A percentile compares a stretch with the other conserved stretches of the same genome.
Conservation (phyloP, 2,329 filamentous ascomycete species). For the Aspergillus aculeatus region DNA sequence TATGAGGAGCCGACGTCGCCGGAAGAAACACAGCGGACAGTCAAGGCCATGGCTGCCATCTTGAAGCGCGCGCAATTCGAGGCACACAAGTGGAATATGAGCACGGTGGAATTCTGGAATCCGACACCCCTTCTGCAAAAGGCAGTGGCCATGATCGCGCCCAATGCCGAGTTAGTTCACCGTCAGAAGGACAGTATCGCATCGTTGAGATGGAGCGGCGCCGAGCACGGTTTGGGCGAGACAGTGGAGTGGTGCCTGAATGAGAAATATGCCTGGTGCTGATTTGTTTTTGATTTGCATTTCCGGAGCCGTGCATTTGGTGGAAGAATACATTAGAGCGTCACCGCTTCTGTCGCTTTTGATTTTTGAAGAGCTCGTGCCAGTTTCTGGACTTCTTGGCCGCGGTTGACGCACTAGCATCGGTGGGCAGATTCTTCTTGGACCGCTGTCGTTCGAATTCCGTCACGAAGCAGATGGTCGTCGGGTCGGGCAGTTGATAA, state of each 20-base stretch:
- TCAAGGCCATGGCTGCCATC: constrained; percentile 60
- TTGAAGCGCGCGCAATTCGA: constrained; percentile 66
- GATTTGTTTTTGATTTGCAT: constrained; percentile 12
- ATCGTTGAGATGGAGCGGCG: constrained; percentile 49
- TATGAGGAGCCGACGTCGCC: constrained; percentile 40
- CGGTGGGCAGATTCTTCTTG: constrained; percentile 25
- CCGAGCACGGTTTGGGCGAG: constrained; percentile 34
- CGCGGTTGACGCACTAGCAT: constrained; percentile 24
- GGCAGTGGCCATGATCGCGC: constrained; percentile 41
- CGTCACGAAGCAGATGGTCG: constrained; percentile 38
- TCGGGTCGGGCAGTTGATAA: constrained; percentile 36
- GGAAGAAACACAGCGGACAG: constrained; percentile 49
- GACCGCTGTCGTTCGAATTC: constrained; percentile 30
- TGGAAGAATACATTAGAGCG: constrained; percentile 13
- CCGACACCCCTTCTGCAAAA: constrained; percentile 57
- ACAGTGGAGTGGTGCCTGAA: constrained; percentile 49
- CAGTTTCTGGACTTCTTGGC: constrained; percentile 42
- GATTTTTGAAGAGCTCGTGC: constrained; percentile 45
- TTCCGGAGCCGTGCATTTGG: not conserved
- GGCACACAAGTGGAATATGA: constrained; percentile 69
- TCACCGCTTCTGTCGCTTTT: constrained; percentile 33
- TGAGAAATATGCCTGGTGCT: constrained; percentile 53
- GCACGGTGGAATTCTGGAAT: constrained; percentile 79
- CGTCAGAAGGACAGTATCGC: constrained; percentile 49
- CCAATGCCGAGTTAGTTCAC: constrained; percentile 40